Percentiles rank a stretch among this genome's conserved stretches.
phyloP scores from a whole-genome alignment of 306 rosid genomes.

The Vachellia collinsii region DNA sequence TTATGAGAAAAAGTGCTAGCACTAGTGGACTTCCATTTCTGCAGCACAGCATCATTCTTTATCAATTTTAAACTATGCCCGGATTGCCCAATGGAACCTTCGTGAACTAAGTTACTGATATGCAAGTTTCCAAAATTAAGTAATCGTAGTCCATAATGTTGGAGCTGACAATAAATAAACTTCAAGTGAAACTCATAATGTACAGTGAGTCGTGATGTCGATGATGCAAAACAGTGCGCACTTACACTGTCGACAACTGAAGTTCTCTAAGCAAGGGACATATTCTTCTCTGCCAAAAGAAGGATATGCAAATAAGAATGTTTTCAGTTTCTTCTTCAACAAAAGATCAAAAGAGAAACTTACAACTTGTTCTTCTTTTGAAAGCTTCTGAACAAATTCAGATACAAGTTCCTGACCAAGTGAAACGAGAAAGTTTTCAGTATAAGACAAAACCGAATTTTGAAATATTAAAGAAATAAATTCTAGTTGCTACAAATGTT shows the following conservation, averaged over 20 bases:
- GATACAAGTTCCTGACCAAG: constrained; percentile 59
- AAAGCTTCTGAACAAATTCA: constrained; percentile 71
- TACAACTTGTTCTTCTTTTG: constrained; percentile 46
- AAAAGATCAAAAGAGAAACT: constrained; percentile 42
- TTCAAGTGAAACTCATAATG: background rate
- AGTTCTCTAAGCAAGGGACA: constrained; percentile 60
- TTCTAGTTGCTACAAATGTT: background rate
- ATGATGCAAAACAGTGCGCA: constrained; percentile 14
- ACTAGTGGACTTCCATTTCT: background rate
- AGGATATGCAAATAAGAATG: constrained; percentile 26
- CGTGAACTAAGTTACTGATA: background rate
- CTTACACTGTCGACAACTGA: constrained; percentile 71
- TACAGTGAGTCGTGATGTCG: constrained; percentile 1
- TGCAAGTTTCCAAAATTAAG: background rate
- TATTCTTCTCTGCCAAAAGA: constrained; percentile 48
- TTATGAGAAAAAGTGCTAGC: background rate
- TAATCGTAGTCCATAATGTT: background rate
- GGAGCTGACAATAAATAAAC: background rate
- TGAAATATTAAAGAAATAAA: background rate
- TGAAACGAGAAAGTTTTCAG: constrained; percentile 35
- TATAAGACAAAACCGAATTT: background rate
- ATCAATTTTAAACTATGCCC: background rate
- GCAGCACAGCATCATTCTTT: background rate
- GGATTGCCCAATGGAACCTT: background rate
- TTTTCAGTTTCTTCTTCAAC: constrained; percentile 20